A percentile compares a stretch with the other conserved stretches of the same genome.
Conservation (phyloP, 164 flowering plant genomes). For the Euptelea pleiosperma region DNA sequence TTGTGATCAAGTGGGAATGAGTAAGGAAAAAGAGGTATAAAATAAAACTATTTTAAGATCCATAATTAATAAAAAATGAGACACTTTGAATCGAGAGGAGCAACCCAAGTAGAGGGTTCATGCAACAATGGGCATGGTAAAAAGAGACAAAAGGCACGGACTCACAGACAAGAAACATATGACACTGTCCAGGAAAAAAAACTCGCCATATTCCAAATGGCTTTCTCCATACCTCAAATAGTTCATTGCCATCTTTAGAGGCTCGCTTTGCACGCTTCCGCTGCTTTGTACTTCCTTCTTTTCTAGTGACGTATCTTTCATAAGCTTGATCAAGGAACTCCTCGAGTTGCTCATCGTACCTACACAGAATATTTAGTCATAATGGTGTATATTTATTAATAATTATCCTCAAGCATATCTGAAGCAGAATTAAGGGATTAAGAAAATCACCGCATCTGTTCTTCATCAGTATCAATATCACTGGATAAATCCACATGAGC, state of each 20-base stretch:
- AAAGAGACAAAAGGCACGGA: background rate
- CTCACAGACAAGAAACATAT: background rate
- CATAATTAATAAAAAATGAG: background rate
- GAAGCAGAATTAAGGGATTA: background rate
- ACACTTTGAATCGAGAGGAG: too few relatives aligned
- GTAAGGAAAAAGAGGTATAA: background rate
- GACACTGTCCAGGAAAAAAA: background rate
- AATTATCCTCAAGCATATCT: background rate
- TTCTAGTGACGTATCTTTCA: constrained; percentile 57
- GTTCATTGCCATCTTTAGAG: constrained; percentile 38
- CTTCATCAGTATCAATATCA: constrained; percentile 86
- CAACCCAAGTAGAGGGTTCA: background rate
- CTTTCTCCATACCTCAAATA: constrained; percentile 48
- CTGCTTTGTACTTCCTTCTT: constrained; percentile 70
- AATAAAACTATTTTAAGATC: background rate
- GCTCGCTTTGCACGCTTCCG: constrained; percentile 67
- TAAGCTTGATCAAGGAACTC: constrained; percentile 76
- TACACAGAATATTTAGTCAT: constrained; percentile 19
- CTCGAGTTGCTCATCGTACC: constrained; percentile 76
- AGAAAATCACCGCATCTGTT: constrained; percentile 49
- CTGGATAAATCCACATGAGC: constrained; percentile 31
- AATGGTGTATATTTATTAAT: background rate
- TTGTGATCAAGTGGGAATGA: too few relatives aligned
- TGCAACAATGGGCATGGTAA: background rate
- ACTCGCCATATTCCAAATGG: background rate